A percentile compares a stretch with the other conserved stretches of the same genome.
Conservation (phyloP, 805 yeast species). For the Metahyphopichia silvanorum region DNA sequence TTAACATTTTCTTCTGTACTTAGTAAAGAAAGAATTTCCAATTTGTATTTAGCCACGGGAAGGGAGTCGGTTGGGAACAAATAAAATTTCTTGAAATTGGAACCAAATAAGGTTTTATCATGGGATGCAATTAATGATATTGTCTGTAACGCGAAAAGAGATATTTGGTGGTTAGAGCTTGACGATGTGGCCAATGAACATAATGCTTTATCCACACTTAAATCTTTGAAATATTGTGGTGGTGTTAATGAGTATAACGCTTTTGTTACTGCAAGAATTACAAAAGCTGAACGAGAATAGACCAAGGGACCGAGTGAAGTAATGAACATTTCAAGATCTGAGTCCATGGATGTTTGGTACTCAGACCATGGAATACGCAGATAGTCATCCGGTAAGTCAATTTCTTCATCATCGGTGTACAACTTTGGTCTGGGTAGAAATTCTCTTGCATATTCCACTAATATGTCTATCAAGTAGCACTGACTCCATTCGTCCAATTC, state of each 20-base stretch:
- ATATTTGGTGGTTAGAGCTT: conserved; percentile 14
- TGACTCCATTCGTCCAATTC: conserved; percentile 77
- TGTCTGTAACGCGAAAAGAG: conserved; percentile 42
- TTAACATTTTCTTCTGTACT: conserved; percentile 51
- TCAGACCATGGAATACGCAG: conserved; percentile 10
- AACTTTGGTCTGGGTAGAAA: conserved; percentile 57
- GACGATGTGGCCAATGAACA: conserved; percentile 38
- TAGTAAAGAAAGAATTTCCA: conserved; percentile 59
- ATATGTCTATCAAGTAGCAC: conserved; percentile 51
- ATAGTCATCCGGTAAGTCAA: conserved; percentile 44
- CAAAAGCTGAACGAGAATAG: conserved; percentile 54
- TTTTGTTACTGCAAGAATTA: conserved; percentile 57
- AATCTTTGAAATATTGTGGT: conserved; percentile 45
- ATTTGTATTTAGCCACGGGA: conserved; percentile 47
- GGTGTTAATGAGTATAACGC: conserved; percentile 60
- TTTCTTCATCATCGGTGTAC: conserved; percentile 24
- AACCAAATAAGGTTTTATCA: conserved; percentile 27
- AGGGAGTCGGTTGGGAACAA: conserved; percentile 53
- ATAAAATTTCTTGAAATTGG: conserved; percentile 47
- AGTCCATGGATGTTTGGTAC: conserved; percentile 43
- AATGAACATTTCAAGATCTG: conserved; percentile 58
- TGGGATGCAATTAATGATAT: conserved; percentile 37
- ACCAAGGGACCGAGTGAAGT: conserved; percentile 44
- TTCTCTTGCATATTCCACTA: conserved; percentile 62
- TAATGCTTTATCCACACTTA: conserved; percentile 49